phyloP scores from a whole-genome alignment of 768 basidiomycete genomes.

The Lyophyllum semitale region DNA sequence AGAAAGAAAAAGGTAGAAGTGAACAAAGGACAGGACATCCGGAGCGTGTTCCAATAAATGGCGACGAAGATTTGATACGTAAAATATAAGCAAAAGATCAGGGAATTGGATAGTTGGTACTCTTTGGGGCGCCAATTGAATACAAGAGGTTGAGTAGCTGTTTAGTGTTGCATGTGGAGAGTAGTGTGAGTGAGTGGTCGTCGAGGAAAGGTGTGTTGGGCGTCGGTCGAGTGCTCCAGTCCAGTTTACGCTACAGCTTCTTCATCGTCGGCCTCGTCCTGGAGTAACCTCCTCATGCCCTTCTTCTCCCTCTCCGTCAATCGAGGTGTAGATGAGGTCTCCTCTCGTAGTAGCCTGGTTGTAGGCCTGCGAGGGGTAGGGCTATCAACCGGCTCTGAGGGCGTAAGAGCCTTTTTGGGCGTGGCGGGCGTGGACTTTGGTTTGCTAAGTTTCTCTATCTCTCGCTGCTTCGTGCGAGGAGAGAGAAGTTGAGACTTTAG shows the following conservation, averaged over 20 bases:
- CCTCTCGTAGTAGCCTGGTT: constrained; percentile 16
- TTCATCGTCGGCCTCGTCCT: constrained; percentile 35
- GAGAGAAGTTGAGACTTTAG: constrained; percentile 20
- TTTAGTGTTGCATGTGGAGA: neutral
- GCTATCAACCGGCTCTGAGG: constrained; percentile 9
- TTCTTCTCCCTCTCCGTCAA: constrained; percentile 23
- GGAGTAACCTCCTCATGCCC: constrained; percentile 30
- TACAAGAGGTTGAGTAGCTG: neutral
- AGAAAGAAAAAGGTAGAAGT: neutral
- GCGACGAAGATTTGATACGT: neutral
- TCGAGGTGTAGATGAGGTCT: constrained; percentile 19
- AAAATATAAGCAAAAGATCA: neutral
- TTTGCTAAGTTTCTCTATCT: constrained; percentile 21
- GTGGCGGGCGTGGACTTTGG: constrained; percentile 26
- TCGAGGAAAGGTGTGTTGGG: neutral
- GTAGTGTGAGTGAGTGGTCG: neutral
- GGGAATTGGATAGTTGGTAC: neutral
- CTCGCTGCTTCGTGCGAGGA: constrained; percentile 21
- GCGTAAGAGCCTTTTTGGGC: constrained; percentile 18
- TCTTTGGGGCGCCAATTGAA: neutral
- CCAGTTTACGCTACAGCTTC: neutral
- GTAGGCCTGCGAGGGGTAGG: constrained; percentile 29
- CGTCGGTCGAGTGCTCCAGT: neutral
- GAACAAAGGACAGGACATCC: neutral
- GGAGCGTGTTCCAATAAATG: neutral